A percentile compares a stretch with the other conserved stretches of the same genome.
phyloP scores from a whole-genome alignment of 1,284 basidiomycete genomes.

The Rhodotorula sp. region DNA sequence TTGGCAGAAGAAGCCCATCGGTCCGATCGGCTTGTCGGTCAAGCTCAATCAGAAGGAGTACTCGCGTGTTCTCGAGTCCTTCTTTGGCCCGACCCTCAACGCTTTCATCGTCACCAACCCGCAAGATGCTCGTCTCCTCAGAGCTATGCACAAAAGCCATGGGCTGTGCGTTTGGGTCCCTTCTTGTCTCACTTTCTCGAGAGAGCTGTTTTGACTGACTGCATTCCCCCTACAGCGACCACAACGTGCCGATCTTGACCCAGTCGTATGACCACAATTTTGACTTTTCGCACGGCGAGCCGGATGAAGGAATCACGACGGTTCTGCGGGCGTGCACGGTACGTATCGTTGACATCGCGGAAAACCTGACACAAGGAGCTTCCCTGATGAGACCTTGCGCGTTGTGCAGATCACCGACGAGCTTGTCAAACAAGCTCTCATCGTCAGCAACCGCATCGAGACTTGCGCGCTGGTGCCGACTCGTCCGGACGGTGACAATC shows the following conservation, averaged over 20 bases:
- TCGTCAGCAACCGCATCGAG: conserved; percentile 74
- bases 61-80: conserved; percentile 63
- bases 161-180: conserved; percentile 1
- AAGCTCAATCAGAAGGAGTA: conserved; percentile 72
- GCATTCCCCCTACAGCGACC: conserved; percentile 1
- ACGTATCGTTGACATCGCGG: conserved; percentile 41
- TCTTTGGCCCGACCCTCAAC: conserved; percentile 64
- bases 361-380: not conserved
- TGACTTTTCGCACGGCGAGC: conserved; percentile 55
- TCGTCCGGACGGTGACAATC: conserved; percentile 61
- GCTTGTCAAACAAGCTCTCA: conserved; percentile 74
- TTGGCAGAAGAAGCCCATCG: conserved; percentile 69
- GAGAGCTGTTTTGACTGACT: not conserved
- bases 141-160: not conserved
- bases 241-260: conserved; percentile 60
- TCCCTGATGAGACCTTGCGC: not conserved
- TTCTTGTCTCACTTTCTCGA: not conserved
- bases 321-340: conserved; percentile 82
- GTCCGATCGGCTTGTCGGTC: conserved; percentile 79
- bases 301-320: conserved; percentile 62
- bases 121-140: conserved; percentile 58
- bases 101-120: conserved; percentile 75
- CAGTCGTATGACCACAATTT: conserved; percentile 66
- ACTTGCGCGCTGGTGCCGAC: conserved; percentile 62
- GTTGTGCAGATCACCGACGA: conserved; percentile 64